A percentile compares a stretch with the other conserved stretches of the same genome.
Conservation (phyloP, 768 basidiomycete species). For the Lactifluus volemus region DNA sequence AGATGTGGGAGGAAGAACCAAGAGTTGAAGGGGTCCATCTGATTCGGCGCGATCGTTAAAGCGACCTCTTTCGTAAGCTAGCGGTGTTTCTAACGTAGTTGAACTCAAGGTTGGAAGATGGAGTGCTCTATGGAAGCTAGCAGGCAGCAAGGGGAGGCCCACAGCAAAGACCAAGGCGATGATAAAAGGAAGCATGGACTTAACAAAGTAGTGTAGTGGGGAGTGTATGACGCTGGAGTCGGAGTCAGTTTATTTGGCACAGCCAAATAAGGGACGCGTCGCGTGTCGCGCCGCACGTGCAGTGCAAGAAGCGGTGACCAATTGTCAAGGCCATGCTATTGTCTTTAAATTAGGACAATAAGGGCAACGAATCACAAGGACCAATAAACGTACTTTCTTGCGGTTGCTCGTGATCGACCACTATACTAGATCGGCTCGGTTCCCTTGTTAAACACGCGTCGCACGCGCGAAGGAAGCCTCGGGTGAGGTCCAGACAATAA, state of each 20-base stretch:
- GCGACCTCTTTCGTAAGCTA: not conserved
- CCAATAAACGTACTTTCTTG: not conserved
- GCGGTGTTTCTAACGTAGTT: not conserved
- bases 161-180: conserved; percentile 10
- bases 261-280: conserved; percentile 10
- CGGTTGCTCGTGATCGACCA: too few relatives aligned
- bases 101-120: conserved; percentile 5
- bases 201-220: not conserved
- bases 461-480: not conserved
- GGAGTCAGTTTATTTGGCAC: not conserved
- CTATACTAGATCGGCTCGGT: too few relatives aligned
- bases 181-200: conserved; percentile 11
- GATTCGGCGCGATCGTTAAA: not conserved
- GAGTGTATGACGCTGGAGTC: not conserved
- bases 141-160: conserved; percentile 12
- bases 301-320: too few relatives aligned
- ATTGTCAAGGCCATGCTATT: not conserved
- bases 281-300: not conserved
- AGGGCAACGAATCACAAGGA: not conserved
- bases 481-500: not conserved
- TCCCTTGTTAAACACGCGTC: not conserved
- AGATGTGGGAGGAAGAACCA: not conserved
- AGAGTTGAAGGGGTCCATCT: not conserved
- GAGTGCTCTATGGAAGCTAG: conserved; percentile 4
- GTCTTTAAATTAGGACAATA: not conserved